phyloP scores from a whole-genome alignment of 495 filamentous ascomycete genomes.

The Hypoxylon rickii region DNA sequence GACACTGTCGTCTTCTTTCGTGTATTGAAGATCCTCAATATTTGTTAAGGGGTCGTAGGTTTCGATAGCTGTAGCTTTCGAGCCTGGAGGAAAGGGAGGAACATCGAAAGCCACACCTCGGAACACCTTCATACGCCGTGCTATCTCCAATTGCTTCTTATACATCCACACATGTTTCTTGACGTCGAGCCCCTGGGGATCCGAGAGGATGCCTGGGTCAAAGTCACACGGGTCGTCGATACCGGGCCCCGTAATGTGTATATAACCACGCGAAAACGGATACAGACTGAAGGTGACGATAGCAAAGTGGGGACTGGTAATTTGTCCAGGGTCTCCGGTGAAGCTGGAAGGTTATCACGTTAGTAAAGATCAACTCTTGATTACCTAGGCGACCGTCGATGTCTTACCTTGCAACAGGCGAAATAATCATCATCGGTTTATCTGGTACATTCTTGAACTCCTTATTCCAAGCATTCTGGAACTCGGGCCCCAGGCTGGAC shows the following conservation, averaged over 20 bases:
- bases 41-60: too few relatives aligned
- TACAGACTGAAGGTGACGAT: constrained; percentile 48
- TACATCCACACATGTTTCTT: too few relatives aligned
- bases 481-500: constrained; percentile 43
- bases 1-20: too few relatives aligned
- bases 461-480: constrained; percentile 46
- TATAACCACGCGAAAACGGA: constrained; percentile 56
- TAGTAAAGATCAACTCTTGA: too few relatives aligned
- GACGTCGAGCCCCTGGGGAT: background rate
- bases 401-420: constrained; percentile 32
- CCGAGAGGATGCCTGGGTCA: background rate
- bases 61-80: too few relatives aligned
- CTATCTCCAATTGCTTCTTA: too few relatives aligned
- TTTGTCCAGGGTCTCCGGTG: constrained; percentile 1
- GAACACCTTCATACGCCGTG: too few relatives aligned
- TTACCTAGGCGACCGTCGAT: background rate
- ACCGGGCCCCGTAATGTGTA: constrained; percentile 19
- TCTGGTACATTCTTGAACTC: constrained; percentile 46
- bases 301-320: constrained; percentile 43
- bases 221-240: background rate
- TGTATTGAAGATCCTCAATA: too few relatives aligned
- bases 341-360: too few relatives aligned
- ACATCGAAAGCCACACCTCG: too few relatives aligned
- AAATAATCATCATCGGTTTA: constrained; percentile 45
- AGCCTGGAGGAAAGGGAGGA: too few relatives aligned